Percentiles rank a stretch among this genome's conserved stretches.
Evolutionary conservation across 2,329 filamentous ascomycete genomes (phyloP).

Genomic region (Nigrospora osmanthi): DNA sequence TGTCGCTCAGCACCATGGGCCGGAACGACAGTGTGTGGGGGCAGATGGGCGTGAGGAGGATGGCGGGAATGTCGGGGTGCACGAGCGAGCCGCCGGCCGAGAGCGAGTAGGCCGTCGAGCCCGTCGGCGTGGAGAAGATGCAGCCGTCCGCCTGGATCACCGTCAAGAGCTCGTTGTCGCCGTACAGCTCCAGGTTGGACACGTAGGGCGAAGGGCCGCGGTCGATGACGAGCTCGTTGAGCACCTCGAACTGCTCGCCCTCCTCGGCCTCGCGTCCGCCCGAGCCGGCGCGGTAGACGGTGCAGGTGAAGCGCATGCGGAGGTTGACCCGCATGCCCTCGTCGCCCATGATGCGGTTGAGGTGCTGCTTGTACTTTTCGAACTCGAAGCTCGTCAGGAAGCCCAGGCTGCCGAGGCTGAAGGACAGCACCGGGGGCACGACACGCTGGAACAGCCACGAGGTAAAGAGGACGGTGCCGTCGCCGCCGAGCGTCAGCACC

Average conservation of each 20-base stretch:
- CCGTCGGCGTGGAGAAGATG: constrained; percentile 95
- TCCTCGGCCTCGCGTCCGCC: constrained; percentile 65
- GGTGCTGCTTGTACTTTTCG: constrained; percentile 75
- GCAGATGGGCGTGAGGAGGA: constrained; percentile 94
- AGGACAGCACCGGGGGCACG: constrained; percentile 77
- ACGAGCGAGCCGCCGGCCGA: constrained; percentile 93
- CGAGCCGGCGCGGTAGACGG: constrained; percentile 71
- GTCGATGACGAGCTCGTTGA: constrained; percentile 98
- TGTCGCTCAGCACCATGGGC: constrained; percentile 95
- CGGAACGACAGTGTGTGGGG: constrained; percentile 95
- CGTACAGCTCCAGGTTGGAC: constrained; percentile 92
- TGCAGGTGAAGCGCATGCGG: constrained; percentile 98
- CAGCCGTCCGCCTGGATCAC: constrained; percentile 95
- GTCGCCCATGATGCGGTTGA: constrained; percentile 87
- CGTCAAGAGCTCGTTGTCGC: constrained; percentile 88
- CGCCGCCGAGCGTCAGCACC: constrained; percentile 79
- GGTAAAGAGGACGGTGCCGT: constrained; percentile 82
- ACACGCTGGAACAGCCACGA: constrained; percentile 89
- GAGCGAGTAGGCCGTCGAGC: constrained; percentile 89
- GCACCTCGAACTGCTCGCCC: constrained; percentile 92
- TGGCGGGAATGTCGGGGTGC: constrained; percentile 93
- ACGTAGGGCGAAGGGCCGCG: constrained; percentile 94
- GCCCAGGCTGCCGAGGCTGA: constrained; percentile 77
- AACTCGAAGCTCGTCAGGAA: constrained; percentile 88
- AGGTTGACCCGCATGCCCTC: constrained; percentile 95